Conservation (phyloP, 495 filamentous ascomycete species). For the Cercophora samala region DNA sequence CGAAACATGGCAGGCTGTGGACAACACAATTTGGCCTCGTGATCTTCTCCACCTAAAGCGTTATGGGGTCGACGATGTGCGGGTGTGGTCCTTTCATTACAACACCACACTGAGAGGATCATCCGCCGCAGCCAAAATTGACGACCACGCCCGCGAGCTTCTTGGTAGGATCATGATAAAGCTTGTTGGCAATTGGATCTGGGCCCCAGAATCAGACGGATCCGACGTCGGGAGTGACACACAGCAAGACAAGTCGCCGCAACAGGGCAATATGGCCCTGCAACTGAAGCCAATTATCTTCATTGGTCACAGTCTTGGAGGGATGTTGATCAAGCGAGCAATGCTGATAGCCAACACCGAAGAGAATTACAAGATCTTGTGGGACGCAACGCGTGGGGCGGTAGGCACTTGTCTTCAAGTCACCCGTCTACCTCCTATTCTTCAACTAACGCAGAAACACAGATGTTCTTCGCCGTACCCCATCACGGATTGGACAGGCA, state of each 20-base stretch:
- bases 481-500: conserved; percentile 11
- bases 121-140: neutral
- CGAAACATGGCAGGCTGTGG: conserved; percentile 10
- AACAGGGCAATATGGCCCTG: no score
- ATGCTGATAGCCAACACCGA: conserved; percentile 4
- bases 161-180: neutral
- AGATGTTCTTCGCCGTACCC: conserved; percentile 22
- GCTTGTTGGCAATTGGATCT: neutral
- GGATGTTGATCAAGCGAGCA: conserved; percentile 15
- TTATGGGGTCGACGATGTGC: neutral
- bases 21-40: conserved; percentile 17
- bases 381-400: conserved; percentile 17
- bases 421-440: no score
- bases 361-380: conserved; percentile 1
- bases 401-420: no score
- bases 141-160: conserved; percentile 10
- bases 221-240: no score
- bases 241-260: no score
- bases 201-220: neutral
- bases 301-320: conserved; percentile 18
- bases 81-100: conserved; percentile 16
- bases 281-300: conserved; percentile 13
- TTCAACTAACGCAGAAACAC: neutral
- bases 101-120: conserved; percentile 11
- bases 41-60: conserved; percentile 9